phyloP scores from a whole-genome alignment of 164 flowering plant genomes.

The Magnolia kwangsiensis region DNA sequence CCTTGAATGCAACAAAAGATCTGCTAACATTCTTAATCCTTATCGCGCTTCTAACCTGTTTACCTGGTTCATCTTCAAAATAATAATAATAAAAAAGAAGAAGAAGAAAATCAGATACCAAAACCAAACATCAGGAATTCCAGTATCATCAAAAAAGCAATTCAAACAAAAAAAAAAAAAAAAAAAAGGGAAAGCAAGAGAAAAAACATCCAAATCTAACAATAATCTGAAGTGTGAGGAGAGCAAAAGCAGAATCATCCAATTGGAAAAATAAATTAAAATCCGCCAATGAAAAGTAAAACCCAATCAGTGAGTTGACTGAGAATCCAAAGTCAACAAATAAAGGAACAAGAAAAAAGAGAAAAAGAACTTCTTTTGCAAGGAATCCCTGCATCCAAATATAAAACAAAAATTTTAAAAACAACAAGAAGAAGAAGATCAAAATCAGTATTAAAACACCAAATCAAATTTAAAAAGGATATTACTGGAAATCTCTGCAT shows the following conservation, averaged over 20 bases:
- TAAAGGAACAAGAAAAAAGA: neutral
- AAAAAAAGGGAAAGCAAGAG: neutral
- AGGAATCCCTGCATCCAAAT: neutral
- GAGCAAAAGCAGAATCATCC: neutral
- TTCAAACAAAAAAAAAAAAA: neutral
- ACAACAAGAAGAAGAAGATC: neutral
- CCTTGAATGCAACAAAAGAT: slow-evolving; percentile 93
- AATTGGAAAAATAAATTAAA: no score
- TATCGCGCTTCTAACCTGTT: slow-evolving; percentile 80
- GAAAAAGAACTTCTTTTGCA: neutral
- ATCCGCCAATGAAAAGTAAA: no score
- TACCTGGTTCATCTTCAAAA: slow-evolving; percentile 86
- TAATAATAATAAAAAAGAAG: no score
- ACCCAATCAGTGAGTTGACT: neutral
- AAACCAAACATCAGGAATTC: neutral
- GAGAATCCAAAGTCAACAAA: neutral
- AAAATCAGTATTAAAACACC: neutral
- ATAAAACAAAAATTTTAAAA: neutral
- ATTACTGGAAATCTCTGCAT: neutral
- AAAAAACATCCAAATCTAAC: neutral
- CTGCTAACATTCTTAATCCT: slow-evolving; percentile 77
- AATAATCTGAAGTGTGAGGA: neutral
- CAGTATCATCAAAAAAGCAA: neutral
- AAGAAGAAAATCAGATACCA: neutral
- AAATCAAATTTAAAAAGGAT: neutral